Evolutionary conservation across 805 yeast genomes (phyloP).

Genomic region (Saccharomycopsis sp.): DNA sequence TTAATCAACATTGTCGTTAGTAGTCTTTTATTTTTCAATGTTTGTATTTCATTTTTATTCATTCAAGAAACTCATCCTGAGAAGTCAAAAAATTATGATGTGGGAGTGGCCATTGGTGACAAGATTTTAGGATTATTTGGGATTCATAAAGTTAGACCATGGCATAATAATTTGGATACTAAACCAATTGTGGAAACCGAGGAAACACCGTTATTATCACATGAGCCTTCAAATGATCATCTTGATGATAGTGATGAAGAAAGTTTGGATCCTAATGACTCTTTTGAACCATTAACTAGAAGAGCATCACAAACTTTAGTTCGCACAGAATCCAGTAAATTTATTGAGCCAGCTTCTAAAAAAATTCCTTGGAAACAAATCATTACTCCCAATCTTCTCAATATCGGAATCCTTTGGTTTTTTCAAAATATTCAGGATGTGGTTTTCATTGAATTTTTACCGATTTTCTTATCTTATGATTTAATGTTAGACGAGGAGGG

Average conservation of each 20-base stretch:
- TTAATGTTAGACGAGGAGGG: slow-evolving; percentile 22
- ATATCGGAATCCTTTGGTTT: slow-evolving; percentile 26
- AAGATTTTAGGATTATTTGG: slow-evolving; percentile 21
- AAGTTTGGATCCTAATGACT: slow-evolving; percentile 2
- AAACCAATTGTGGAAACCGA: neutral
- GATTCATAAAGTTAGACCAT: slow-evolving; percentile 20
- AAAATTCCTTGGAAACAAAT: slow-evolving; percentile 24
- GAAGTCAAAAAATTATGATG: slow-evolving; percentile 30
- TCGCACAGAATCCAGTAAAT: slow-evolving; percentile 25
- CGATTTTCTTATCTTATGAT: slow-evolving; percentile 39
- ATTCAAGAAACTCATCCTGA: slow-evolving; percentile 43
- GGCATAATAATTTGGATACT: neutral
- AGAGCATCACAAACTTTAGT: slow-evolving; percentile 23
- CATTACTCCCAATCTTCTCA: slow-evolving; percentile 28
- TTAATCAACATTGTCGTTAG: slow-evolving; percentile 41
- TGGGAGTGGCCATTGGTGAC: slow-evolving; percentile 38
- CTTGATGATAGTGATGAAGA: slow-evolving; percentile 12
- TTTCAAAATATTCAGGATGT: slow-evolving; percentile 32
- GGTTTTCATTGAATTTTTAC: slow-evolving; percentile 44
- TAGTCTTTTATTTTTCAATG: slow-evolving; percentile 26
- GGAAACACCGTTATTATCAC: neutral
- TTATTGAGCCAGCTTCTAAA: slow-evolving; percentile 23
- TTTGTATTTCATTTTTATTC: slow-evolving; percentile 33
- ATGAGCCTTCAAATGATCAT: slow-evolving; percentile 2
- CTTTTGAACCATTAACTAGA: slow-evolving; percentile 19